Evolutionary conservation across 768 basidiomycete species (phyloP).

Genomic region (Boletus vermiculosoides): DNA sequence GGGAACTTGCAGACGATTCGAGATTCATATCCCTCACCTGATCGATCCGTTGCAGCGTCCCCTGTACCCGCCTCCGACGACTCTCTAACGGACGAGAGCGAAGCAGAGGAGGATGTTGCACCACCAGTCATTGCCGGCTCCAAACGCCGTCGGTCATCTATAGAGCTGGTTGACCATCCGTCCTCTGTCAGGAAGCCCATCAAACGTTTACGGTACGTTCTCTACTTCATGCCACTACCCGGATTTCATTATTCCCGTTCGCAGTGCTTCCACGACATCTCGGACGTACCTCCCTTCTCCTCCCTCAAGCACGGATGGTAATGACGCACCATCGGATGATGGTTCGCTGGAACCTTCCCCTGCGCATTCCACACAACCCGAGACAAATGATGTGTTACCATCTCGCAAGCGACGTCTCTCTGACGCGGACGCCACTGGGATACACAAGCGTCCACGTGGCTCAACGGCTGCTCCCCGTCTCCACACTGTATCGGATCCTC

Average conservation of each 20-base stretch:
- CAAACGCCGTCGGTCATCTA: conserved; percentile 19
- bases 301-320: conserved; percentile 6
- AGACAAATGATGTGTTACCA: background rate
- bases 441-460: conserved; percentile 30
- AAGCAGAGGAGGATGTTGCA: conserved; percentile 12
- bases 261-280: conserved; percentile 1
- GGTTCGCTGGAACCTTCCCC: background rate
- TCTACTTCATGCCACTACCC: background rate
- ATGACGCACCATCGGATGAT: background rate
- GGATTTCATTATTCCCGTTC: background rate
- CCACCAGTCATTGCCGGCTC: conserved; percentile 18
- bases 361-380: background rate
- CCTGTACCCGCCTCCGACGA: conserved; percentile 11
- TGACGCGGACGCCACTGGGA: conserved; percentile 21
- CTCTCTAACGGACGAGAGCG: conserved; percentile 13
- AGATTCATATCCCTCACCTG: conserved; percentile 20
- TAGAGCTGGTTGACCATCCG: background rate
- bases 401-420: conserved; percentile 40
- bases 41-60: conserved; percentile 1
- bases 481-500: conserved; percentile 35
- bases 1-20: background rate
- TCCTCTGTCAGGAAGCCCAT: background rate
- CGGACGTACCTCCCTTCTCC: conserved; percentile 13
- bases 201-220: conserved; percentile 27
- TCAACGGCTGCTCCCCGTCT: conserved; percentile 17